phyloP scores from a whole-genome alignment of 495 filamentous ascomycete genomes.

The Aspergillus biplanus region DNA sequence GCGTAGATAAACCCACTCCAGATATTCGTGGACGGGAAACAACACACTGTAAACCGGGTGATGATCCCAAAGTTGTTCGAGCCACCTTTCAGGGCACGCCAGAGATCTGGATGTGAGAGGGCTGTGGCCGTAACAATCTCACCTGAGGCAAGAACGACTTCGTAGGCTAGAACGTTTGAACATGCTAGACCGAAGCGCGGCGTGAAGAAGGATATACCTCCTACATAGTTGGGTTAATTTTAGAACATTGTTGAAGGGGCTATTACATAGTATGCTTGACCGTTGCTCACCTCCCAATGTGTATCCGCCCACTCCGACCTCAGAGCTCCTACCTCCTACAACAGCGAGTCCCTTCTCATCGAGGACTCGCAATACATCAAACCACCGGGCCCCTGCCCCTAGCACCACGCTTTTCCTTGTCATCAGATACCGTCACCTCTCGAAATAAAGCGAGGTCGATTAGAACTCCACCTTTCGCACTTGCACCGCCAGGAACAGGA shows the following conservation, averaged over 20 bases:
- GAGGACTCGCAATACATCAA: not conserved
- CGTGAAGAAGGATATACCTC: slow-evolving; percentile 5
- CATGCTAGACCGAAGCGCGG: not conserved
- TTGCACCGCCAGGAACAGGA: not conserved
- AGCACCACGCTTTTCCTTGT: slow-evolving; percentile 4
- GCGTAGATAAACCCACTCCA: slow-evolving; percentile 4
- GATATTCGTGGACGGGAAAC: not conserved
- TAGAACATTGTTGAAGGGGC: not conserved
- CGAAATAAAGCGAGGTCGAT: slow-evolving; percentile 8
- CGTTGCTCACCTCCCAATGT: slow-evolving; percentile 7
- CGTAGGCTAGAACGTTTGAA: not conserved
- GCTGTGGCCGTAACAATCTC: not conserved
- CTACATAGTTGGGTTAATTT: not conserved
- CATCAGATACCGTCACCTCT: slow-evolving; percentile 8
- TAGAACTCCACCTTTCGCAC: slow-evolving; percentile 7
- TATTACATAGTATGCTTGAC: not conserved
- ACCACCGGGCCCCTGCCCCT: slow-evolving; percentile 1
- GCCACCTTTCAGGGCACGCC: slow-evolving; percentile 9
- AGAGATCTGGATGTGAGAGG: not conserved
- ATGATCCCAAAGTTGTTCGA: slow-evolving; percentile 11
- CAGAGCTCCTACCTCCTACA: slow-evolving; percentile 4
- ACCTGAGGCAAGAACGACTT: slow-evolving; percentile 5
- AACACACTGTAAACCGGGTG: slow-evolving; percentile 3
- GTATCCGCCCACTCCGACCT: slow-evolving; percentile 2
- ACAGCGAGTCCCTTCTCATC: slow-evolving; percentile 6